These are phyloP conservation scores for Crucihimalaya himalaica DNA, from an alignment of 345 rosid species.

Conservation along the genomic window DNA sequence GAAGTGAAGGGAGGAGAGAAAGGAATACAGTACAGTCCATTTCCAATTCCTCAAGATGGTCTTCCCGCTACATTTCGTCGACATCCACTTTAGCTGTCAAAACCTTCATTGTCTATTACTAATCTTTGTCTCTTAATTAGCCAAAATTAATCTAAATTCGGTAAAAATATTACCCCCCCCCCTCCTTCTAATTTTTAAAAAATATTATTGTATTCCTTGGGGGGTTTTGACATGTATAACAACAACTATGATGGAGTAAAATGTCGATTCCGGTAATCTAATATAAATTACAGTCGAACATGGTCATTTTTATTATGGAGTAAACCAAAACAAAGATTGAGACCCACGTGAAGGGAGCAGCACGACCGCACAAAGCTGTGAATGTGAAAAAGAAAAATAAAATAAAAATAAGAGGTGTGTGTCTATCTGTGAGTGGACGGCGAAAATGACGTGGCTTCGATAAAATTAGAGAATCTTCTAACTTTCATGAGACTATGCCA, in stretches of 20 bases:
- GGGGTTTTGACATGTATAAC: slow-evolving; percentile 3
- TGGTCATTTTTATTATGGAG: not conserved
- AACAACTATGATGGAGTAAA: slow-evolving; percentile 30
- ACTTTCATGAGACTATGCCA: slow-evolving; percentile 8
- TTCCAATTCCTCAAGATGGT: slow-evolving; percentile 80
- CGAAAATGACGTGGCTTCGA: slow-evolving; percentile 31
- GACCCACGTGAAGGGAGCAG: slow-evolving; percentile 26
- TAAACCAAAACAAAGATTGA: slow-evolving; percentile 4
- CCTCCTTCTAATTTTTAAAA: not conserved
- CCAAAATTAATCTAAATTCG: not conserved
- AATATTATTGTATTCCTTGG: slow-evolving; percentile 10
- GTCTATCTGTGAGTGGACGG: slow-evolving; percentile 30
- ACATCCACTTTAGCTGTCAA: slow-evolving; percentile 33
- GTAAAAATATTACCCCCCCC: slow-evolving; percentile 1
- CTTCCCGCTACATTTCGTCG: slow-evolving; percentile 72
- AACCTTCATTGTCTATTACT: not conserved
- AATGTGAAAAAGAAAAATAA: not conserved
- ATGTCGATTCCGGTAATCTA: slow-evolving; percentile 26
- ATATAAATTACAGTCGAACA: not conserved
- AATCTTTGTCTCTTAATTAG: slow-evolving; percentile 19
- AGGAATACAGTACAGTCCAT: slow-evolving; percentile 84
- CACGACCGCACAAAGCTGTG: slow-evolving; percentile 34
- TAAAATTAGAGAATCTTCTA: slow-evolving; percentile 25
- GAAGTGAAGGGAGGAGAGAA: slow-evolving; percentile 59
- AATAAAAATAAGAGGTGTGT: slow-evolving; percentile 9